phyloP scores from a whole-genome alignment of 139 green algal genomes.

The Chloropicon primus region DNA sequence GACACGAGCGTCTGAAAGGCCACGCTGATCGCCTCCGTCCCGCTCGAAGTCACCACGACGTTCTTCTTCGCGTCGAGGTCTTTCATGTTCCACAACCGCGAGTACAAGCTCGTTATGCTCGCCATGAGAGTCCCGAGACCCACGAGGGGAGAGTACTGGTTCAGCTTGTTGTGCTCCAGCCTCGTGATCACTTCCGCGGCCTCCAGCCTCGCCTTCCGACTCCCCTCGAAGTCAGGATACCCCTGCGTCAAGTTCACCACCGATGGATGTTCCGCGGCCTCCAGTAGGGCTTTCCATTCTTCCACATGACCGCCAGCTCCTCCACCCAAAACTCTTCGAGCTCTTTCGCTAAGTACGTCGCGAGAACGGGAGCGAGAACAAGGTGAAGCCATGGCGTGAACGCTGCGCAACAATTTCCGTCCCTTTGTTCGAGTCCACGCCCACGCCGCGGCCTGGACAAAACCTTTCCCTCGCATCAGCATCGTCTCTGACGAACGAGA shows the following conservation, averaged over 20 bases:
- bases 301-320: not conserved
- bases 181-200: not conserved
- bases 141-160: not conserved
- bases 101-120: not conserved
- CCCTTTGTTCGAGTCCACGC: too few relatives aligned
- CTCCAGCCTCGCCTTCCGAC: not conserved
- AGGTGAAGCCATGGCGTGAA: too few relatives aligned
- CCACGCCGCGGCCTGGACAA: too few relatives aligned
- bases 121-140: not conserved
- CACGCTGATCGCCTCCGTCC: not conserved
- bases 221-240: not conserved
- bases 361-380: too few relatives aligned
- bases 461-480: too few relatives aligned
- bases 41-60: not conserved
- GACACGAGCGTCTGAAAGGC: not conserved
- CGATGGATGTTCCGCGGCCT: not conserved
- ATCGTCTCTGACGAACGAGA: too few relatives aligned
- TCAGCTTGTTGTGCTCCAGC: not conserved
- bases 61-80: not conserved
- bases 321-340: not conserved
- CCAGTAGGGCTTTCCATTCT: not conserved
- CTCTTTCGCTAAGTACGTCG: not conserved
- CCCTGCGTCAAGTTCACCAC: not conserved
- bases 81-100: not conserved
- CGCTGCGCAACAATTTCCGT: too few relatives aligned